These are phyloP conservation scores for Candida fluviatilis DNA, from an alignment of 805 yeast genomes.

Conservation along the genomic window DNA sequence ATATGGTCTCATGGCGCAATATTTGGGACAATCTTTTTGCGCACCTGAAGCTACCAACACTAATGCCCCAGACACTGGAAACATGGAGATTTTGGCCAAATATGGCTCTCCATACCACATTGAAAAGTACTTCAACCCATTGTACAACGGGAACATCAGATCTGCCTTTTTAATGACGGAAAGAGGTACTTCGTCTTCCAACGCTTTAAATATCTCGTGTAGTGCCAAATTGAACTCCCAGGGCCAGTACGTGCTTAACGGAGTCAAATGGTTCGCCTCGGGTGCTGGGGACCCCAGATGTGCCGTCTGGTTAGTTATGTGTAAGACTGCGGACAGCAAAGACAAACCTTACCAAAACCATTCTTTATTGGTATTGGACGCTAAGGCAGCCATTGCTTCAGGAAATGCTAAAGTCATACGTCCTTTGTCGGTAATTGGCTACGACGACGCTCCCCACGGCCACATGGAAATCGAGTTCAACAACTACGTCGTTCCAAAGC, in stretches of 20 bases:
- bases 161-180: constrained; percentile 67
- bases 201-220: constrained; percentile 55
- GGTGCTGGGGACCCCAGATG: constrained; percentile 69
- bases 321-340: constrained; percentile 35
- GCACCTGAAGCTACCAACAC: constrained; percentile 62
- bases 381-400: constrained; percentile 43
- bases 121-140: constrained; percentile 47
- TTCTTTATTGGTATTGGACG: constrained; percentile 52
- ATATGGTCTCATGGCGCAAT: constrained; percentile 62
- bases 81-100: constrained; percentile 49
- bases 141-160: constrained; percentile 51
- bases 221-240: constrained; percentile 32
- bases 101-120: constrained; percentile 36
- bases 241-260: constrained; percentile 51
- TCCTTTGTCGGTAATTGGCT: constrained; percentile 53
- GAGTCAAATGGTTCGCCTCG: constrained; percentile 68
- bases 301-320: constrained; percentile 50
- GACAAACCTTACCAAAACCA: constrained; percentile 45
- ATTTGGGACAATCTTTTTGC: constrained; percentile 49
- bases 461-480: constrained; percentile 56
- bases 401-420: constrained; percentile 47
- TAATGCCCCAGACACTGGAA: constrained; percentile 63
- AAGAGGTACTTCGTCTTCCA: constrained; percentile 55
- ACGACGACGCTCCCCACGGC: constrained; percentile 72
- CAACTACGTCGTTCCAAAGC: constrained; percentile 43